Percentiles rank a stretch among this genome's conserved stretches.
Evolutionary conservation across 2,329 filamentous ascomycete genomes (phyloP).

Genomic region (Trichoderma cornu-damae): DNA sequence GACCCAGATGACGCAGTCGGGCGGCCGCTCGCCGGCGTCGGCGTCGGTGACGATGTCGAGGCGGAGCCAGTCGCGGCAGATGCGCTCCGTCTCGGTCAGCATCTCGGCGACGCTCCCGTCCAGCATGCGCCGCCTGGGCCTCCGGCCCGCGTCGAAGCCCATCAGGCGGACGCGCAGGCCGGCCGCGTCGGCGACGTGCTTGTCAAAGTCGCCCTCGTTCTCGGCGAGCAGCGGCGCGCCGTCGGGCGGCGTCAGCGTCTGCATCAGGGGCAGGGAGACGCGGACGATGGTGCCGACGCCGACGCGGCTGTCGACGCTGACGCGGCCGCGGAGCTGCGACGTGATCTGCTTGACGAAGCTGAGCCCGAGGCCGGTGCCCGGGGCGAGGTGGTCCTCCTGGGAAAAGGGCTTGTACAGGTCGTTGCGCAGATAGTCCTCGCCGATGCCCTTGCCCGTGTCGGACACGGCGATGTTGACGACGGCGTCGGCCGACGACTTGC

Average conservation of each 20-base stretch:
- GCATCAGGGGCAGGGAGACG: slow-evolving; percentile 30
- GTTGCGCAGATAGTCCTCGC: slow-evolving; percentile 55
- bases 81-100: background rate
- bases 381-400: slow-evolving; percentile 57
- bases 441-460: slow-evolving; percentile 64
- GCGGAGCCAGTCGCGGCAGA: slow-evolving; percentile 33
- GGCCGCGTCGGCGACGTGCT: slow-evolving; percentile 27
- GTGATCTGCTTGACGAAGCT: slow-evolving; percentile 60
- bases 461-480: slow-evolving; percentile 43
- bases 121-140: slow-evolving; percentile 3
- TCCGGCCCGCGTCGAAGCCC: slow-evolving; percentile 21
- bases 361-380: slow-evolving; percentile 60
- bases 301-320: slow-evolving; percentile 48
- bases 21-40: slow-evolving; percentile 16
- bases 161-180: slow-evolving; percentile 30
- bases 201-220: slow-evolving; percentile 27
- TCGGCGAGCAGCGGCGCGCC: slow-evolving; percentile 9
- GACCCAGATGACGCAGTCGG: slow-evolving; percentile 27
- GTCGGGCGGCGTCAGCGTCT: slow-evolving; percentile 5
- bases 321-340: slow-evolving; percentile 51
- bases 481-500: slow-evolving; percentile 12
- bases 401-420: slow-evolving; percentile 59
- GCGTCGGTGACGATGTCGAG: slow-evolving; percentile 27
- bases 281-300: slow-evolving; percentile 35
- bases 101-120: slow-evolving; percentile 5